Percentiles rank a stretch among this genome's conserved stretches.
These are phyloP conservation scores for Ceratobasidium sp. DNA, from an alignment of 1,284 basidiomycete genomes.

Conservation along the genomic window DNA sequence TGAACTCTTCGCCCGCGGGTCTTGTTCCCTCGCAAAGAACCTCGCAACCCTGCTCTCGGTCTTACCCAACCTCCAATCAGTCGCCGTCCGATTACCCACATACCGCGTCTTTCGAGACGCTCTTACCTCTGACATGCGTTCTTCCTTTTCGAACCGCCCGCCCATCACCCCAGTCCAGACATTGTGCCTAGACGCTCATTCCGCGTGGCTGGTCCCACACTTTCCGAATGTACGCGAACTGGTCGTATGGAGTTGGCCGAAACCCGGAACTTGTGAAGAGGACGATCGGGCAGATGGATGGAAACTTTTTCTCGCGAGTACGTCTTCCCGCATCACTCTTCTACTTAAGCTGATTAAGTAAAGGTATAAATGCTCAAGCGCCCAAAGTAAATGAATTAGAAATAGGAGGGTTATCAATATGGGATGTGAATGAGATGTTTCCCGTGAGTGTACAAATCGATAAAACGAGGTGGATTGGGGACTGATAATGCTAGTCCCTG, in stretches of 20 bases:
- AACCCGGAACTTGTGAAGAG: slow-evolving; percentile 3
- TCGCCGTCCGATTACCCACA: slow-evolving; percentile 25
- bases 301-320: slow-evolving; percentile 8
- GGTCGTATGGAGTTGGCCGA: slow-evolving; percentile 36
- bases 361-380: slow-evolving; percentile 19
- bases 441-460: too few relatives aligned
- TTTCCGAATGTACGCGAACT: slow-evolving; percentile 9
- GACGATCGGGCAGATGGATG: slow-evolving; percentile 17
- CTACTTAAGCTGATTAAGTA: neutral
- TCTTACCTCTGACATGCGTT: neutral
- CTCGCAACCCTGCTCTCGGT: neutral
- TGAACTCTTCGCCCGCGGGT: slow-evolving; percentile 18
- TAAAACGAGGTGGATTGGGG: neutral
- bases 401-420: slow-evolving; percentile 26
- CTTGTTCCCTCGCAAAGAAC: neutral
- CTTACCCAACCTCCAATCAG: slow-evolving; percentile 1
- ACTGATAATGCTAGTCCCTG: slow-evolving; percentile 3
- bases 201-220: neutral
- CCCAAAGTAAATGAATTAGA: slow-evolving; percentile 19
- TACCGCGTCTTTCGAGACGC: slow-evolving; percentile 34
- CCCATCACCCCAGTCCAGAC: neutral
- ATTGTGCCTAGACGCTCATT: slow-evolving; percentile 16
- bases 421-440: slow-evolving; percentile 28
- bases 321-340: neutral
- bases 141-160: neutral